Evolutionary conservation across 148 eudicot genomes (phyloP), one percentile per base, ranked within the genome.

Genomic region (Silene uniflora): DNA sequence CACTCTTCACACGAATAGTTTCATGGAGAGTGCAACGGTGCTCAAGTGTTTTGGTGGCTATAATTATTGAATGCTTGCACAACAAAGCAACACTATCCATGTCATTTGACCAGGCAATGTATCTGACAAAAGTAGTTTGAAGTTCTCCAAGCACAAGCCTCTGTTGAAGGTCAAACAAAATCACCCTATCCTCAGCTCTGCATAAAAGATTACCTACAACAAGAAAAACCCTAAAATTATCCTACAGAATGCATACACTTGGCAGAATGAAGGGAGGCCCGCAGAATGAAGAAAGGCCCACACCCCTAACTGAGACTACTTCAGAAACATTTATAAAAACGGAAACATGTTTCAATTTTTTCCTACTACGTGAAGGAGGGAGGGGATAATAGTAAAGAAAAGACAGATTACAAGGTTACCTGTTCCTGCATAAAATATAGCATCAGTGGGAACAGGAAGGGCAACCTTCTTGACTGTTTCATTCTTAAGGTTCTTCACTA

Each of bases 61-160:
- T 89, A 44, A 91, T 86, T 35, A 93, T 89, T 0, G 97, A 87
- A 81, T 93, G 98, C 73, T 93, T 93, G 87, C 98, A 89, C 68
- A 93, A 83, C 79, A 93, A 85, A 66, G 97, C 98, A 79, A 93
- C 88, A 81, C 80, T 88, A 76, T 93, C 98, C 98, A 93, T 89
- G 85, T 93, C 97, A 86, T 84, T 87, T 22, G 98, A 93, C 98
- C 98, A 93, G 21, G 91, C 91, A 73, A 90, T 87, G 77, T 93
- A 93, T 85, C 91, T 88, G 18, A 91, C 87, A 81, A 90, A 93
- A 79, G 95, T 78, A 65, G 89, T 86, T 69, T 85, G 97, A 70
- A 93, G 88, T 62, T 93, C 98, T 67, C 96, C 97, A 42, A 91
- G 86, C 77, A 94, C 84, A 71, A 87, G 73, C 78, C 98, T 90